phyloP scores from a whole-genome alignment of 73 alveolate species.

The Strombidium stylifer region DNA sequence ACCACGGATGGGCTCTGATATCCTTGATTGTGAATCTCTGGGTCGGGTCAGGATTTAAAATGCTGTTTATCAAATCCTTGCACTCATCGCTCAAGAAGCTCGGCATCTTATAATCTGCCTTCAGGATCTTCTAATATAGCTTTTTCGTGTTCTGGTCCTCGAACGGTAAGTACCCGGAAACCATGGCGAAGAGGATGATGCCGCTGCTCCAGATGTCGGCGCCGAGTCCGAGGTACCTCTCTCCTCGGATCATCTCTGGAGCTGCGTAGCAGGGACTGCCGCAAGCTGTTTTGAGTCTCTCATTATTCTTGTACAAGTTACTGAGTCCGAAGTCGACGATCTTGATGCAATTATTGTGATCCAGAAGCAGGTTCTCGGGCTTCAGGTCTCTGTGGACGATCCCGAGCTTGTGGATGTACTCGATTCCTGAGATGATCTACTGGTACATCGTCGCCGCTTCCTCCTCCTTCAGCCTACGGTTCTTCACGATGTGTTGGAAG shows the following conservation, averaged over 20 bases:
- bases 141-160: constrained; percentile 92
- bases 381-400: constrained; percentile 91
- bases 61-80: constrained; percentile 77
- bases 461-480: constrained; percentile 79
- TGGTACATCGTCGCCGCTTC: constrained; percentile 93
- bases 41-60: constrained; percentile 85
- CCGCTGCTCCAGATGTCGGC: constrained; percentile 94
- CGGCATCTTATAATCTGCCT: constrained; percentile 85
- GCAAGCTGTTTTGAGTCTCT: constrained; percentile 82
- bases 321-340: constrained; percentile 94
- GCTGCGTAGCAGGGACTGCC: constrained; percentile 97
- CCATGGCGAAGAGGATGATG: constrained; percentile 88
- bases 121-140: constrained; percentile 85
- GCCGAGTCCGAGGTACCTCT: constrained; percentile 75
- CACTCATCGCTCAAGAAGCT: constrained; percentile 78
- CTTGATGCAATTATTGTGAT: constrained; percentile 76
- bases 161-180: constrained; percentile 92
- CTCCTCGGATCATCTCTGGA: constrained; percentile 93
- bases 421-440: constrained; percentile 89
- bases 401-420: constrained; percentile 79
- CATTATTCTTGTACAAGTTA: constrained; percentile 70
- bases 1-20: constrained; percentile 91
- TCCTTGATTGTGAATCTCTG: constrained; percentile 79
- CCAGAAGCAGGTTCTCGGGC: constrained; percentile 73
- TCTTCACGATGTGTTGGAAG: constrained; percentile 74